A percentile compares a stretch with the other conserved stretches of the same genome.
Evolutionary conservation across 2,329 filamentous ascomycete species (phyloP).

Genomic region (Bipolaris oryzae): DNA sequence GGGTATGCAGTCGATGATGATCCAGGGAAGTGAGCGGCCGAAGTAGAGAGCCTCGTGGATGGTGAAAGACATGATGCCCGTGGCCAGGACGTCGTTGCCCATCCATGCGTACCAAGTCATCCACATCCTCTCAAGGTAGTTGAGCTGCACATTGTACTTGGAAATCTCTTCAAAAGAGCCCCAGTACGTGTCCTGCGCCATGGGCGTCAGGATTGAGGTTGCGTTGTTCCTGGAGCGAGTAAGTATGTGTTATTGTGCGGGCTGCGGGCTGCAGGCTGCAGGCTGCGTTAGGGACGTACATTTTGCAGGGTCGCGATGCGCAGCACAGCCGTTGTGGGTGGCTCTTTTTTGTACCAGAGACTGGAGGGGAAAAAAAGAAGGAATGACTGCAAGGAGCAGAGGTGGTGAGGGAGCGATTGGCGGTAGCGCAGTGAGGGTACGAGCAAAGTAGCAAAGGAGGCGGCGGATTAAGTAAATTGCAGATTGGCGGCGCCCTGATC

Average conservation of each 20-base stretch:
- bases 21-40: conserved; percentile 86
- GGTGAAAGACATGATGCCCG: conserved; percentile 94
- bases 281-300: conserved; percentile 27
- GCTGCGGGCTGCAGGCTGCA: conserved; percentile 17
- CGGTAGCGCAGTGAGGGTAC: conserved; percentile 22
- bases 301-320: conserved; percentile 25
- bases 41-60: conserved; percentile 98
- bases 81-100: conserved; percentile 96
- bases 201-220: conserved; percentile 42
- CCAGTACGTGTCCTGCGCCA: conserved; percentile 65
- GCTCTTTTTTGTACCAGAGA: not conserved
- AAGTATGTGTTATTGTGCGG: conserved; percentile 21
- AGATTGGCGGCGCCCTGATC: conserved; percentile 34
- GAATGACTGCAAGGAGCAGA: conserved; percentile 25
- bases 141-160: conserved; percentile 82
- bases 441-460: conserved; percentile 31
- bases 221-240: conserved; percentile 47
- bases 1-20: conserved; percentile 86
- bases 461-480: conserved; percentile 32
- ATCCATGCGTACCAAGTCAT: conserved; percentile 96
- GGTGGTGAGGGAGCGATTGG: conserved; percentile 12
- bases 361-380: not conserved
- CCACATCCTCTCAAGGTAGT: conserved; percentile 87
- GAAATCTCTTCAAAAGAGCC: conserved; percentile 68
- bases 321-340: conserved; percentile 9